Base-by-base conservation (phyloP, 345 rosid species). In the Eutrema heterophyllum region DNA sequence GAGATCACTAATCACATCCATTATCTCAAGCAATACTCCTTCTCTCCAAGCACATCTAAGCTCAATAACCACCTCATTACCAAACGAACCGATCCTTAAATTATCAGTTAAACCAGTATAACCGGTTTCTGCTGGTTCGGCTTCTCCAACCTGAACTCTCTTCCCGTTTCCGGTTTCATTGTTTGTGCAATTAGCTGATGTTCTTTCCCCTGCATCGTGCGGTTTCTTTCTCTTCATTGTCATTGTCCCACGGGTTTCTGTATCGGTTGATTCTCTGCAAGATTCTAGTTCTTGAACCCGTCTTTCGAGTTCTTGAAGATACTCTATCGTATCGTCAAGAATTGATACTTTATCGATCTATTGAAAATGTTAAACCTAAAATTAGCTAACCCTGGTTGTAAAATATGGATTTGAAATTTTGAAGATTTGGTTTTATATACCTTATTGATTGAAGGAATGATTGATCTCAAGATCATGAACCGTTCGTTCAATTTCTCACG, bases 231-330 rank as follows among this genome's bases (percentile, higher is more conserved):
- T 84, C 72, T 77, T 77, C 80, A 29, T 18, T 4, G 80, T 57
- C 67, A 79, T 83, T 27, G 69, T 77, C 39, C 82, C 75, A 60
- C 78, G 83, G 2, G 67, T 46, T 46, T 76, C 86, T 15, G 59
- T 67, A 15, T 84, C 92, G 1, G 80, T 60, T 5, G 84, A 83
- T 48, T 82, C 87, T 82, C 43, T 81, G 83, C 90, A 83, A 50
- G 95, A 87, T 78, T 93, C 90, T 68, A 87, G 76, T 62, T 87
- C 92, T 71, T 86, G 92, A n/a, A 90, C 87, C 62, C 89, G 85
- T 53, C 88, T 84, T 68, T 87, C 86, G 3, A 89, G 89, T 78
- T 81, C 85, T 72, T 83, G 85, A 73, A 87, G 74, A 81, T 89
- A 85, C 59, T 70, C 80, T 30, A 86, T 89, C 10, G 90, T 85